Evolutionary conservation across 2,329 filamentous ascomycete genomes (phyloP).

Genomic region (Cordyceps farinosa): DNA sequence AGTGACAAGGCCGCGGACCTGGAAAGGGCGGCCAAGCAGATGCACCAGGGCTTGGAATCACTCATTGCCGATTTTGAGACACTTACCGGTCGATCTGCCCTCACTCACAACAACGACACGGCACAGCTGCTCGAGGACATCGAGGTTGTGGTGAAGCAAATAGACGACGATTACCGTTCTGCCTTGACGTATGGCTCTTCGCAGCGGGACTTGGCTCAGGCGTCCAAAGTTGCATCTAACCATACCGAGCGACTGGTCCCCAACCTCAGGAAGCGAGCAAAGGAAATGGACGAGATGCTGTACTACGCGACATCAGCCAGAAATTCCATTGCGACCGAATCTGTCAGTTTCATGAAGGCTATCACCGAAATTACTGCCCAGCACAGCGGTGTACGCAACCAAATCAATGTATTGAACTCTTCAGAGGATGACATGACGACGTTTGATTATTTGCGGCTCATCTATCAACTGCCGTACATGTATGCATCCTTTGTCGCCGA

Average conservation of each 20-base stretch:
- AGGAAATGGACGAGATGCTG: conserved; percentile 60
- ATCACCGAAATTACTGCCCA: conserved; percentile 77
- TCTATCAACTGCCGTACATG: conserved; percentile 80
- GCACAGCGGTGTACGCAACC: conserved; percentile 67
- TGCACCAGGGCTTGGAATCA: conserved; percentile 59
- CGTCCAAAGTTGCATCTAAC: conserved; percentile 59
- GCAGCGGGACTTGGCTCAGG: conserved; percentile 56
- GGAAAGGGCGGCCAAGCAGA: conserved; percentile 55
- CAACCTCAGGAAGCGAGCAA: conserved; percentile 50
- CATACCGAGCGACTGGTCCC: conserved; percentile 62
- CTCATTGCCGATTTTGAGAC: conserved; percentile 63
- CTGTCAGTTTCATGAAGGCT: conserved; percentile 72
- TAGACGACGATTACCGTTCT: conserved; percentile 80
- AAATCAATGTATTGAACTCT: conserved; percentile 67
- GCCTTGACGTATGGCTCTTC: conserved; percentile 66
- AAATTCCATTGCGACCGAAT: conserved; percentile 63
- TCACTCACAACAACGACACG: conserved; percentile 60
- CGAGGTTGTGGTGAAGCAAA: conserved; percentile 78
- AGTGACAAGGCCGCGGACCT: conserved; percentile 57
- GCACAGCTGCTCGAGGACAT: conserved; percentile 76
- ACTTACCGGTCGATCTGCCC: conserved; percentile 49
- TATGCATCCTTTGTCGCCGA: conserved; percentile 89
- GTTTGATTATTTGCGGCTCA: conserved; percentile 74
- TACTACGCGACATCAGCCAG: conserved; percentile 60
- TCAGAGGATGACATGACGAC: conserved; percentile 73